Evolutionary conservation across 1,139 yeast genomes (phyloP), one percentile per base, ranked within the genome.

Genomic region (Starmera stellimalicola): DNA sequence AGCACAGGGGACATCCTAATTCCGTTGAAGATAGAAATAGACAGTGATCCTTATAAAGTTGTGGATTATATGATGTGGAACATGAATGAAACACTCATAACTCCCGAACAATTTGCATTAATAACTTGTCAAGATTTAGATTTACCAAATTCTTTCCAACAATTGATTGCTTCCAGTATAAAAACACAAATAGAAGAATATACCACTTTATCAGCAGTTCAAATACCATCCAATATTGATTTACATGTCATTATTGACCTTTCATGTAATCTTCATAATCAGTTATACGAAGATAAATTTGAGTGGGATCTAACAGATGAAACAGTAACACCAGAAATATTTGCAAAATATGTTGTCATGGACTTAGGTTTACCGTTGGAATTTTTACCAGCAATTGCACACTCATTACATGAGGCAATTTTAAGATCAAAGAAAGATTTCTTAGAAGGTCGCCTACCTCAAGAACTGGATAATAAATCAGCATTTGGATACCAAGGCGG

Each of bases 41-140:
- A 85, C 42, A 73, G 77, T 41, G 78, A 79, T 37, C 70, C 72
- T 24, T 71, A 75, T 17, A 73, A 82, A 38, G 66, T 88, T 18
- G 77, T 74, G 16, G 99, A 91, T 51, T 76, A 77, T 40, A 77
- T 93, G 48, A 70, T 88, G 70, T 91, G 98, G 98, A 87, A 91
- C 51, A 51, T 83, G 30, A 77, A 79, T 49, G 97, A 91, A 51
- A 61, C 73, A 4, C 62, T 80, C 20, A 65, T 88, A 17, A 78
- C 94, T 0, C 96, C 97, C 0, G 84, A 78, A 38, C 77, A 77
- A 42, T 88, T 88, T 60, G 91, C 96, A 0, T 64, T 71, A 18
- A 71, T 85, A 20, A 70, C 88, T 42, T 78, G 94, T 49, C 73
- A 73, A 35, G 99, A 91, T 45, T 64, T 91, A 43, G 96, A 87